A percentile compares a stretch with the other conserved stretches of the same genome.
These are phyloP conservation scores for Trichoderma lentiforme DNA, from an alignment of 2,329 filamentous ascomycete genomes.

Conservation along the genomic window DNA sequence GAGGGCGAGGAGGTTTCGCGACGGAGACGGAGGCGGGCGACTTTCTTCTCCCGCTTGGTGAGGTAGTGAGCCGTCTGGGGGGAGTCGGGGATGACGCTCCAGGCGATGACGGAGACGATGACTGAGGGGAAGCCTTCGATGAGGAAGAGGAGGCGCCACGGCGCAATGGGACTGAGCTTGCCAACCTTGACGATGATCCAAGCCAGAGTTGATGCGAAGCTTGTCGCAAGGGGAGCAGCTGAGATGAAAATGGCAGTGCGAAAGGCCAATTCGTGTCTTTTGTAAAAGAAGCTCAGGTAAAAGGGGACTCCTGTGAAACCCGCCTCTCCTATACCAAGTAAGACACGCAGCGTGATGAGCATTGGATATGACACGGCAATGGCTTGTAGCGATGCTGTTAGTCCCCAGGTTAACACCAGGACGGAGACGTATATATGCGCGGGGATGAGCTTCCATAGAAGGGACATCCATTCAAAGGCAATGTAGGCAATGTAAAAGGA, in stretches of 20 bases:
- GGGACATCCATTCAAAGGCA: slow-evolving; percentile 61
- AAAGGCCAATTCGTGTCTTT: slow-evolving; percentile 71
- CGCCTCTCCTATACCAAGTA: slow-evolving; percentile 63
- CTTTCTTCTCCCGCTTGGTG: slow-evolving; percentile 59
- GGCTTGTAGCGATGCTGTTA: slow-evolving; percentile 71
- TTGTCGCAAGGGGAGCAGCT: slow-evolving; percentile 77
- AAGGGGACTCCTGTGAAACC: slow-evolving; percentile 63
- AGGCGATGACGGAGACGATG: slow-evolving; percentile 69
- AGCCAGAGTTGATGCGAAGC: slow-evolving; percentile 72
- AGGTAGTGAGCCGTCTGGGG: slow-evolving; percentile 65
- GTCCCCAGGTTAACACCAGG: slow-evolving; percentile 75
- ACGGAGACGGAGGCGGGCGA: slow-evolving; percentile 67
- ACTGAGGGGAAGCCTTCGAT: slow-evolving; percentile 83
- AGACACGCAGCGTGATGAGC: slow-evolving; percentile 52
- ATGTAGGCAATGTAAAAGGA: slow-evolving; percentile 64
- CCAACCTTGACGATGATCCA: slow-evolving; percentile 73
- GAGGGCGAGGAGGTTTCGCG: slow-evolving; percentile 37
- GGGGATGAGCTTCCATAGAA: slow-evolving; percentile 59
- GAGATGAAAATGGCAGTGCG: slow-evolving; percentile 81
- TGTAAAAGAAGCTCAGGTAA: slow-evolving; percentile 64
- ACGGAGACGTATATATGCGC: slow-evolving; percentile 57
- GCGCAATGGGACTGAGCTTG: slow-evolving; percentile 63
- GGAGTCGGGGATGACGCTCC: slow-evolving; percentile 71
- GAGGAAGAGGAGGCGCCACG: slow-evolving; percentile 83
- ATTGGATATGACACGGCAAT: slow-evolving; percentile 61